Conservation (phyloP, 192 early-diverging fungal genomes). For the Phlyctochytrium planicorne region DNA sequence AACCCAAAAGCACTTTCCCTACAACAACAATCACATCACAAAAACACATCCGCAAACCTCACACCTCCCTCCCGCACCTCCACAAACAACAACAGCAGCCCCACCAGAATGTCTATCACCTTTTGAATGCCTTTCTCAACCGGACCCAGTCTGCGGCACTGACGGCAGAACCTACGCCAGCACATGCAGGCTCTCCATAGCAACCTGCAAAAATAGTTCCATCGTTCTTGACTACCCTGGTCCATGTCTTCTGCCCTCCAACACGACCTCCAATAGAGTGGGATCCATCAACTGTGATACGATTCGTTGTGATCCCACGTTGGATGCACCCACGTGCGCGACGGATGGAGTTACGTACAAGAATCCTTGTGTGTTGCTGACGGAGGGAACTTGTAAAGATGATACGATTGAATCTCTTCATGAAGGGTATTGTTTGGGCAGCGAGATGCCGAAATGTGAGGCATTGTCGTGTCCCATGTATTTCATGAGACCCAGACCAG, state of each 20-base stretch:
- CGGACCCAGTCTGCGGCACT: not conserved
- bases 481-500: too few species aligned
- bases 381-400: not conserved
- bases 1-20: too few species aligned
- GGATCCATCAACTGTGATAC: too few species aligned
- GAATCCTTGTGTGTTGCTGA: not conserved
- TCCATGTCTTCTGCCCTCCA: not conserved
- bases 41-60: too few species aligned
- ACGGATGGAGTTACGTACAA: not conserved
- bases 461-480: not conserved
- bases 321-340: too few species aligned
- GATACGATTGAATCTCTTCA: not conserved
- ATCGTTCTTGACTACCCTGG: not conserved
- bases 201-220: not conserved
- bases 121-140: too few species aligned
- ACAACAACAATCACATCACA: too few species aligned
- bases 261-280: too few species aligned
- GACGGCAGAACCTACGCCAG: not conserved
- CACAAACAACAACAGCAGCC: too few species aligned
- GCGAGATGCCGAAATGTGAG: not conserved
- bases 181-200: not conserved
- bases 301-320: too few species aligned
- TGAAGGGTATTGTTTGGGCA: not conserved
- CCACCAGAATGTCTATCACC: too few species aligned
- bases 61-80: too few species aligned